phyloP scores from a whole-genome alignment of 2,329 filamentous ascomycete species.

The Aspergillus aculeatus region DNA sequence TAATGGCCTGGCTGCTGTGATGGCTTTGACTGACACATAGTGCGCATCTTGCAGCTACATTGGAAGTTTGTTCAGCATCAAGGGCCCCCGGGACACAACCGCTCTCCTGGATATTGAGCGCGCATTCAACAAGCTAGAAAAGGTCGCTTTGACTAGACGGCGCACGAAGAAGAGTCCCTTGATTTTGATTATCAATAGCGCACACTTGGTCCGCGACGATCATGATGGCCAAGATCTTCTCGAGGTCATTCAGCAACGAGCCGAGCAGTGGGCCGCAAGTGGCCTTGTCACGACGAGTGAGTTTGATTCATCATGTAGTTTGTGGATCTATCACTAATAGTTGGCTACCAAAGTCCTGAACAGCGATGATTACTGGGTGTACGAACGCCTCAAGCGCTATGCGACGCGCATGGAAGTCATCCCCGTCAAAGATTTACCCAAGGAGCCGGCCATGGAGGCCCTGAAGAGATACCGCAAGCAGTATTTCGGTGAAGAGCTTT shows the following conservation, averaged over 20 bases:
- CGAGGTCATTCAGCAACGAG: slow-evolving; percentile 90
- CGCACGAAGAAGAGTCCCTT: slow-evolving; percentile 65
- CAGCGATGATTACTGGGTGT: slow-evolving; percentile 98
- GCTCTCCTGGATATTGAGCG: slow-evolving; percentile 93
- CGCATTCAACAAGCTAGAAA: slow-evolving; percentile 96
- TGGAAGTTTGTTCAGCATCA: slow-evolving; percentile 90
- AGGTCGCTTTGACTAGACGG: slow-evolving; percentile 73
- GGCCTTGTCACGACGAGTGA: slow-evolving; percentile 73
- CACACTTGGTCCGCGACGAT: slow-evolving; percentile 86
- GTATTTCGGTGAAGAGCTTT: slow-evolving; percentile 65
- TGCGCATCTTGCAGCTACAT: slow-evolving; percentile 53
- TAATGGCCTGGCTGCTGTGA: neutral
- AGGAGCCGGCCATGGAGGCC: slow-evolving; percentile 71
- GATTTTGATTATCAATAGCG: slow-evolving; percentile 91
- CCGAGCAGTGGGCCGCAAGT: slow-evolving; percentile 92
- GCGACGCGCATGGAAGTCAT: slow-evolving; percentile 94
- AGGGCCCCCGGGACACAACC: slow-evolving; percentile 86
- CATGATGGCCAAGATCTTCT: slow-evolving; percentile 90
- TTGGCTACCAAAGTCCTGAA: slow-evolving; percentile 71
- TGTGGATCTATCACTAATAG: neutral
- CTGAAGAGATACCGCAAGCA: slow-evolving; percentile 75
- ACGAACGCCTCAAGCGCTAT: slow-evolving; percentile 87
- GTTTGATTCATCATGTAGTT: slow-evolving; percentile 5
- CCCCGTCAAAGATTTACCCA: slow-evolving; percentile 78
- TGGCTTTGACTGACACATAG: neutral